Base-by-base conservation (phyloP, 176 grass and related monocot species). In the Chloris gayana region DNA sequence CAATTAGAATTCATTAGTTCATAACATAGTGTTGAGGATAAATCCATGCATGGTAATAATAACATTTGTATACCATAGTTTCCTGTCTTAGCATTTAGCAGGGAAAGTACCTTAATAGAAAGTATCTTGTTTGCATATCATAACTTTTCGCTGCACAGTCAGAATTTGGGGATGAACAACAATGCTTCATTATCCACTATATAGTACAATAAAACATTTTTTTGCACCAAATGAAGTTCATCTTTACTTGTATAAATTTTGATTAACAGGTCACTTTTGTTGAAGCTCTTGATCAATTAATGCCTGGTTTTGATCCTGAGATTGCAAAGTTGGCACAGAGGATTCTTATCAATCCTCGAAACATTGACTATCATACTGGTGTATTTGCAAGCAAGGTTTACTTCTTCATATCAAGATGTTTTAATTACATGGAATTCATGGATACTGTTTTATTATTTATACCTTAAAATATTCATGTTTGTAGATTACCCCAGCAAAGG, bases 281-380 rank as follows among this genome's bases (percentile, higher is more conserved):
- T 64, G 95, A 98, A 92, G 92, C 90, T 88, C 81, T 98, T 67
- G 92, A 98, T 73, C 95, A 98, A 71, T 72, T 98, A 53, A 98
- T 98, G 95, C 95, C 92, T 72, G 95, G 95, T 80, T 98, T 98
- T 83, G 95, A 94, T 87, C 95, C 89, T 64, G 95, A 92, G 84
- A 98, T 98, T 67, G 89, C 88, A 73, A 98, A 98, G 74, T 90
- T 98, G 29, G 95, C 95, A 30, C 92, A 98, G 76, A 90, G 95
- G 86, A 63, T 98, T 84, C 91, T 98, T 75, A 98, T 98, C 39
- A 98, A 94, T 80, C 86, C 95, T 87, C 85, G 88, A 69, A 94
- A 89, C 53, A 94, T 98, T 47, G 95, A 98, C 67, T 92, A 92
- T 87, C 90, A 98, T 76, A 94, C 88, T 61, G 88, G 89, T 63